Percentiles rank a stretch among this genome's conserved stretches.
Conservation (phyloP, 805 yeast genomes). For the Metschnikowia orientalis region DNA sequence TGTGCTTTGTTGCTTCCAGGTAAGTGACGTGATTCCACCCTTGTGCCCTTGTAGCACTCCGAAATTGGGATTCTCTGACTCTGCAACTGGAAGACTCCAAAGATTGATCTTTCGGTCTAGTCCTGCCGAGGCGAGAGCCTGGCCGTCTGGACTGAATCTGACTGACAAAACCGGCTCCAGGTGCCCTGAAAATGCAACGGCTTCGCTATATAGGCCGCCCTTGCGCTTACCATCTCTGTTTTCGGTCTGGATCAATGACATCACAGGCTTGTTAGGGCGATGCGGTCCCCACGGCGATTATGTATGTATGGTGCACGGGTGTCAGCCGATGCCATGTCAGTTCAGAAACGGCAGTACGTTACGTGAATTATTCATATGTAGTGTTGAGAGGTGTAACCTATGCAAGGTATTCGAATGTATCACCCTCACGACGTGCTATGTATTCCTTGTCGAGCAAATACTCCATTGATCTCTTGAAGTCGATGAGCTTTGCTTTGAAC, state of each 20-base stretch:
- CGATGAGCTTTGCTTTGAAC: constrained; percentile 80
- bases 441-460: constrained; percentile 82
- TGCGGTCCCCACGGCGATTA: too few species aligned
- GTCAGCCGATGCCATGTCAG: too few species aligned
- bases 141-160: constrained; percentile 50
- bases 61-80: constrained; percentile 31
- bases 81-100: constrained; percentile 39
- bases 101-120: constrained; percentile 47
- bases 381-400: too few species aligned
- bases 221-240: background rate
- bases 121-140: constrained; percentile 58
- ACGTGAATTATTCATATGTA: background rate
- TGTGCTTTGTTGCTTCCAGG: constrained; percentile 44
- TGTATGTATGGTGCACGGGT: constrained; percentile 7
- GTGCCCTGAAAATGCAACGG: constrained; percentile 48
- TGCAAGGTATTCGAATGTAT: constrained; percentile 78
- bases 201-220: constrained; percentile 21
- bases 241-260: constrained; percentile 3
- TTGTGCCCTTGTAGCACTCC: constrained; percentile 55
- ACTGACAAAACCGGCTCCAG: constrained; percentile 50
- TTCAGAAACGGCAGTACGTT: background rate
- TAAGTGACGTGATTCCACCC: constrained; percentile 57
- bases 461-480: constrained; percentile 83
- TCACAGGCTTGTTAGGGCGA: too few species aligned
- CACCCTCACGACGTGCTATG: constrained; percentile 69